phyloP scores from a whole-genome alignment of 495 filamentous ascomycete species.

The Podospora pseudocomata region DNA sequence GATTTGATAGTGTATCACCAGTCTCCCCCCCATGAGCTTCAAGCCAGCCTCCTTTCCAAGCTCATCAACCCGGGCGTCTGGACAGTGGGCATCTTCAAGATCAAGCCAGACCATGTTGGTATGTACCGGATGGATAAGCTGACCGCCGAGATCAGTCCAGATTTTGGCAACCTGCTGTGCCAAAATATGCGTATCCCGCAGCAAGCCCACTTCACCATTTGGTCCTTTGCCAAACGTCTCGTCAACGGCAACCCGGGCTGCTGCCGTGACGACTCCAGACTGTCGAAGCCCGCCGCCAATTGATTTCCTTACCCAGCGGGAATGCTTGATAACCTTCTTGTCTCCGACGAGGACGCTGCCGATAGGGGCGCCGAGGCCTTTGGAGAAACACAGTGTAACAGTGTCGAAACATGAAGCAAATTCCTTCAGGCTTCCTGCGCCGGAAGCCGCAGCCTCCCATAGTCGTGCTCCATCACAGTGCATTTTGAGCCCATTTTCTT shows the following conservation, averaged over 20 bases:
- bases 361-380: constrained; percentile 84
- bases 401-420: constrained; percentile 74
- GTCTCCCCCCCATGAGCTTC: constrained; percentile 47
- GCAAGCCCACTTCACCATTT: constrained; percentile 59
- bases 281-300: constrained; percentile 83
- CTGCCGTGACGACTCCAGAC: constrained; percentile 57
- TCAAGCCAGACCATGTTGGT: constrained; percentile 97
- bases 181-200: constrained; percentile 58
- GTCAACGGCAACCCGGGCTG: constrained; percentile 57
- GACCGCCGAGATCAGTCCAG: constrained; percentile 63
- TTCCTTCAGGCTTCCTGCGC: constrained; percentile 59
- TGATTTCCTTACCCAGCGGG: constrained; percentile 76
- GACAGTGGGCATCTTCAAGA: constrained; percentile 52
- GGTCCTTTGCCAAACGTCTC: constrained; percentile 65
- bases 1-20: constrained; percentile 67
- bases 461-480: constrained; percentile 84
- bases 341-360: constrained; percentile 74
- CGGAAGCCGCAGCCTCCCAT: constrained; percentile 69
- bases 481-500: constrained; percentile 61
- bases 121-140: constrained; percentile 60
- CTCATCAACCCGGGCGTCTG: constrained; percentile 43
- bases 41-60: constrained; percentile 53
- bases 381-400: constrained; percentile 79
- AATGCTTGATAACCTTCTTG: constrained; percentile 62
- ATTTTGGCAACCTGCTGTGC: constrained; percentile 61